A percentile compares a stretch with the other conserved stretches of the same genome.
Conservation (phyloP, 2,329 filamentous ascomycete genomes). For the Tricladium varicosporioides region DNA sequence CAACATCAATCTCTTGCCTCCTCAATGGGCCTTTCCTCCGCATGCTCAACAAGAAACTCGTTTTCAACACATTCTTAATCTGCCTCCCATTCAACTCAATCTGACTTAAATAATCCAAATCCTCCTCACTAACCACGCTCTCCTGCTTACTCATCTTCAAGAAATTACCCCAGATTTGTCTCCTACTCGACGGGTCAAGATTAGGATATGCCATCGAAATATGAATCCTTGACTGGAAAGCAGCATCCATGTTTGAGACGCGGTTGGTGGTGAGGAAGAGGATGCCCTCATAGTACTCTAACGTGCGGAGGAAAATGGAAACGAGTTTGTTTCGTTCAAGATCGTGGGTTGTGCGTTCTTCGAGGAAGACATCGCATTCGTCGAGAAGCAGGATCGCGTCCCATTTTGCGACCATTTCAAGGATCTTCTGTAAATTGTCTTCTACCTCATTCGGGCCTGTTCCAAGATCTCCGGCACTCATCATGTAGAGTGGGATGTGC, state of each 20-base stretch:
- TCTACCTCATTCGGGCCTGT: conserved; percentile 21
- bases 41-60: conserved; percentile 30
- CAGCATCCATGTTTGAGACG: conserved; percentile 27
- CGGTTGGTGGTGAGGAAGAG: conserved; percentile 38
- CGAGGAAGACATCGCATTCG: conserved; percentile 61
- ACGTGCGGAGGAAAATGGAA: conserved; percentile 32
- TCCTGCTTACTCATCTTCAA: conserved; percentile 17
- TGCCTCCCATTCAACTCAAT: conserved; percentile 34
- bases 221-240: conserved; percentile 32
- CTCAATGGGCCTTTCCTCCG: conserved; percentile 12
- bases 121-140: conserved; percentile 9
- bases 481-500: conserved; percentile 32
- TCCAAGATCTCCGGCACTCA: conserved; percentile 26
- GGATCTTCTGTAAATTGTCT: conserved; percentile 62
- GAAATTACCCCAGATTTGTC: conserved; percentile 22
- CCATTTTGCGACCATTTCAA: conserved; percentile 72
- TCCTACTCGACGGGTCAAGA: not conserved
- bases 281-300: conserved; percentile 38
- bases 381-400: conserved; percentile 70
- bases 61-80: conserved; percentile 36
- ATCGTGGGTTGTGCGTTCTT: conserved; percentile 29
- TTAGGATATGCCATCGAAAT: conserved; percentile 14
- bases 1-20: not conserved
- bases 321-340: conserved; percentile 40
- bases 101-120: conserved; percentile 15